Evolutionary conservation across 2,329 filamentous ascomycete genomes (phyloP).

Genomic region (Xylariaceae sp.): DNA sequence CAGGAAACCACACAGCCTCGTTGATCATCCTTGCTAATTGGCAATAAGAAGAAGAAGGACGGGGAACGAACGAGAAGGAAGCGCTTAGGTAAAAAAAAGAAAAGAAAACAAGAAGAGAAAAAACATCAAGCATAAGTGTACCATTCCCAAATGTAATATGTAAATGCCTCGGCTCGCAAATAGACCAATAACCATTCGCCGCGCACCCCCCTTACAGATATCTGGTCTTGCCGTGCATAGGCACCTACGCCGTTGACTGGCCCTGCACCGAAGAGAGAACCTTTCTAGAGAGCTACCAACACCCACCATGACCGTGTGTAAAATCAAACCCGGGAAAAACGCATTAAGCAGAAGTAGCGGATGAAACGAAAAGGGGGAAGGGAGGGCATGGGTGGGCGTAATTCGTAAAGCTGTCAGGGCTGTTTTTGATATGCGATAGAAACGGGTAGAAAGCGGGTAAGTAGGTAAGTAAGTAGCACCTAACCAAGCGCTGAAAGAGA

Average conservation of each 20-base stretch:
- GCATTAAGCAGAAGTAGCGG: not conserved
- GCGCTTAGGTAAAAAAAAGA: not conserved
- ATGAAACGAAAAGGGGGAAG: not conserved
- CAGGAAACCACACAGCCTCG: not conserved
- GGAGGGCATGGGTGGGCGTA: not conserved
- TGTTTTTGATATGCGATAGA: not conserved
- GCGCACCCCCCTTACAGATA: constrained; percentile 11
- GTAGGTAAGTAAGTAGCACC: too few relatives aligned
- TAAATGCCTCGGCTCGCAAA: constrained; percentile 2
- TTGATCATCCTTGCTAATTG: not conserved
- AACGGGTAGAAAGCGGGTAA: not conserved
- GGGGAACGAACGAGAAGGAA: not conserved
- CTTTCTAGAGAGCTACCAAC: constrained; percentile 3
- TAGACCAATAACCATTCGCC: constrained; percentile 2
- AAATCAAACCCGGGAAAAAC: not conserved
- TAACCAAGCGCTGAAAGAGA: too few relatives aligned
- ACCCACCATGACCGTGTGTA: not conserved
- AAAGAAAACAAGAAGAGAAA: not conserved
- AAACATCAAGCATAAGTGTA: constrained; percentile 4
- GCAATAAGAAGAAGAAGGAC: not conserved
- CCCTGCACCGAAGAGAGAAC: constrained; percentile 8
- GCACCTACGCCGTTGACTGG: constrained; percentile 19
- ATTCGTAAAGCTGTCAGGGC: not conserved
- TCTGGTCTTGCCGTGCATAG: too few relatives aligned
- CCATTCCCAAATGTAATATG: constrained; percentile 12